Percentiles rank a stretch among this genome's conserved stretches.
phyloP scores from a whole-genome alignment of 306 rosid genomes.

The Dryas drummondii region DNA sequence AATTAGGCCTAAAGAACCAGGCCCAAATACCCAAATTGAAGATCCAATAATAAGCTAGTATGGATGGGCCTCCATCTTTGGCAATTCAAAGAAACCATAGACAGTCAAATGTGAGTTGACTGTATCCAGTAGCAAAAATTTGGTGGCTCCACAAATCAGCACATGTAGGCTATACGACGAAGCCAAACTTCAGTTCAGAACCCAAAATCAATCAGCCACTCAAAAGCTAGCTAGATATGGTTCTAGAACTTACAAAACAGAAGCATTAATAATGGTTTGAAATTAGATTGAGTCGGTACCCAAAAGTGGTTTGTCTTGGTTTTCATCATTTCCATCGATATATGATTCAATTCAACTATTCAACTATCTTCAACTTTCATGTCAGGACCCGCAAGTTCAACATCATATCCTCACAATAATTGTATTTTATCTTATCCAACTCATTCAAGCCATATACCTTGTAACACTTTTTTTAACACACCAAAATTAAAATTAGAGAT shows the following conservation, averaged over 20 bases:
- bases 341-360: too few relatives aligned
- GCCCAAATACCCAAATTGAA: too few relatives aligned
- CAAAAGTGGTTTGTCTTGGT: background rate
- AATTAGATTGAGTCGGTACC: background rate
- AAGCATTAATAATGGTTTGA: background rate
- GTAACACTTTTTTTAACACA: background rate
- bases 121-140: background rate
- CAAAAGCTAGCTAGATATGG: conserved; percentile 11
- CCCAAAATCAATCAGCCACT: background rate
- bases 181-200: conserved; percentile 7
- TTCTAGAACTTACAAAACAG: background rate
- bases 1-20: too few relatives aligned
- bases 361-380: background rate
- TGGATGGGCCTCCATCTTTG: too few relatives aligned
- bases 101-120: too few relatives aligned
- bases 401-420: background rate
- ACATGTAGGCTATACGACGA: conserved; percentile 19
- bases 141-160: conserved; percentile 8
- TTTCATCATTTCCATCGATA: background rate
- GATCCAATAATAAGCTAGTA: too few relatives aligned
- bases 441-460: conserved; percentile 3
- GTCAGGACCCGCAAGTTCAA: background rate
- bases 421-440: background rate
- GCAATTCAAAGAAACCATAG: too few relatives aligned
- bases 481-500: too few relatives aligned